Evolutionary conservation across 2,329 filamentous ascomycete species (phyloP).

Genomic region (Akanthomyces muscarius): DNA sequence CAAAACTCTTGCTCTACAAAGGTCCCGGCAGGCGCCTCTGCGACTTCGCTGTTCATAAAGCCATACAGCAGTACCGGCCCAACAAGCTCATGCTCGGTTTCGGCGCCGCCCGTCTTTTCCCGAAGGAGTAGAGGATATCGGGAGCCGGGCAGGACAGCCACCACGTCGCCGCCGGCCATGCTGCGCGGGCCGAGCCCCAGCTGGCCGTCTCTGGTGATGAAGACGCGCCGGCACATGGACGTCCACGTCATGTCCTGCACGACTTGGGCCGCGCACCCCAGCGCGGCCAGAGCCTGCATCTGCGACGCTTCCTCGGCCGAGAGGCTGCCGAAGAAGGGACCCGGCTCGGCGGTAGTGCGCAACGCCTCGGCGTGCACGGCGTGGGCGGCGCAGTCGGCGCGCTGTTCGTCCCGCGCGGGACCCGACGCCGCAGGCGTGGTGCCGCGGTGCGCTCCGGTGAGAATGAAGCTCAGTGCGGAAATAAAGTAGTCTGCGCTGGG

Average conservation of each 20-base stretch:
- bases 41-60: conserved; percentile 15
- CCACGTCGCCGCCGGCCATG: background rate
- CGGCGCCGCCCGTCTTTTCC: background rate
- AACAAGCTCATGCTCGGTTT: conserved; percentile 3
- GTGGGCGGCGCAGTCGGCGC: conserved; percentile 13
- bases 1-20: conserved; percentile 6
- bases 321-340: background rate
- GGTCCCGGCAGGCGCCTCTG: background rate
- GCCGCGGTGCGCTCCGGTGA: conserved; percentile 12
- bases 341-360: background rate
- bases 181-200: conserved; percentile 15
- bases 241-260: conserved; percentile 19
- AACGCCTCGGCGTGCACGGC: conserved; percentile 6
- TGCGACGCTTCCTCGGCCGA: background rate
- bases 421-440: background rate
- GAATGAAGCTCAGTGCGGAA: conserved; percentile 6
- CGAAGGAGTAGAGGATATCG: conserved; percentile 11
- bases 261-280: conserved; percentile 6
- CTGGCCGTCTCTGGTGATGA: conserved; percentile 8
- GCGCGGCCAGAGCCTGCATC: background rate
- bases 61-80: conserved; percentile 12
- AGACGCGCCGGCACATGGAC: conserved; percentile 16
- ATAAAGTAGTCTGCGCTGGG: conserved; percentile 7
- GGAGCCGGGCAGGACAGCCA: conserved; percentile 2
- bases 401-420: background rate